A percentile compares a stretch with the other conserved stretches of the same genome.
Evolutionary conservation across 768 basidiomycete genomes (phyloP).

Genomic region (Boletus sp.): DNA sequence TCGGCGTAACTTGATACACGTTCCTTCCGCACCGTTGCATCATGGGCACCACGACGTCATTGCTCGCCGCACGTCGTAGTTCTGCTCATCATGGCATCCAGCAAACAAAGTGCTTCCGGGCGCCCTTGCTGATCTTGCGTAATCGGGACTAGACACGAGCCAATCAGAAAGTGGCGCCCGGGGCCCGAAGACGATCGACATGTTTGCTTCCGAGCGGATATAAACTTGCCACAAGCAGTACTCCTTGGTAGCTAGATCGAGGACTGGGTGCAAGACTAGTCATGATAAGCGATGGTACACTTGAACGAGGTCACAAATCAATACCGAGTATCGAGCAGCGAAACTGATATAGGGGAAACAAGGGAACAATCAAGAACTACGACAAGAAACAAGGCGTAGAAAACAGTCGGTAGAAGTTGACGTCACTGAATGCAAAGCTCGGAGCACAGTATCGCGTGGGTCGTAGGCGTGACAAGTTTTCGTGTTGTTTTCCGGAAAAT

Average conservation of each 20-base stretch:
- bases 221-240: neutral
- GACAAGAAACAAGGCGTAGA: neutral
- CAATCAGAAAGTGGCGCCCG: no score
- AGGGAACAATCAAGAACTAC: neutral
- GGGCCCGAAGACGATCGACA: no score
- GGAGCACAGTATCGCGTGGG: neutral
- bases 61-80: no score
- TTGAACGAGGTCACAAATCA: neutral
- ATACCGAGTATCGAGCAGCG: neutral
- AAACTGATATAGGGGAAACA: neutral
- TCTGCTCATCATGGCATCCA: no score
- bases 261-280: neutral
- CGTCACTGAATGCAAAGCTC: neutral
- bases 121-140: no score
- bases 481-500: neutral
- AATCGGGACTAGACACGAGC: no score
- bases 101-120: no score
- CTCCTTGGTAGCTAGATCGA: neutral
- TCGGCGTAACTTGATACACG: no score
- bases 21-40: no score
- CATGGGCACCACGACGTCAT: no score
- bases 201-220: no score
- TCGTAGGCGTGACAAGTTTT: neutral
- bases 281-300: neutral
- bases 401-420: neutral